These are phyloP conservation scores for Sarcodon aspratus DNA, from an alignment of 768 basidiomycete genomes.

Conservation along the genomic window DNA sequence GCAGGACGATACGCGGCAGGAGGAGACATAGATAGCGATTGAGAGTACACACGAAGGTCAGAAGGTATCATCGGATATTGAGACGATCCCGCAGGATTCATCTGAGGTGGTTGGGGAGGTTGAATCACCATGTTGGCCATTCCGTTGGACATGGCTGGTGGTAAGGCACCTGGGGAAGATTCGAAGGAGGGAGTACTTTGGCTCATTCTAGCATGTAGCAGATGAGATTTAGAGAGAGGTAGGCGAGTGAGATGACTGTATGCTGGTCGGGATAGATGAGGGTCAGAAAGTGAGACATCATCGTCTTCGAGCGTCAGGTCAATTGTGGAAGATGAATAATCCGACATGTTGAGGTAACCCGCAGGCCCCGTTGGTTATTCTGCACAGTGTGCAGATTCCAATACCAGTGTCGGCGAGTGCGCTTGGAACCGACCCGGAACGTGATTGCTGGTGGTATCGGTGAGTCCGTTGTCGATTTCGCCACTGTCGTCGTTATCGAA, in stretches of 20 bases:
- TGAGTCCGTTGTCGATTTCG: no score
- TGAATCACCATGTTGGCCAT: not conserved
- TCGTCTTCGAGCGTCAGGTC: not conserved
- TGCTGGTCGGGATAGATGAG: not conserved
- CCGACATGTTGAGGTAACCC: not conserved
- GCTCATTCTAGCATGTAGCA: not conserved
- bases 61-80: no score
- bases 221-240: not conserved
- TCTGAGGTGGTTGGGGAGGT: not conserved
- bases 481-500: no score
- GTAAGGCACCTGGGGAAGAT: not conserved
- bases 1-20: conserved; percentile 8
- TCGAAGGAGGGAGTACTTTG: not conserved
- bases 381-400: no score
- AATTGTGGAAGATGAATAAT: not conserved
- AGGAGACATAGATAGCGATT: not conserved
- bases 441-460: no score
- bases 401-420: no score
- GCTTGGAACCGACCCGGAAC: no score
- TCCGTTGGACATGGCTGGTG: not conserved
- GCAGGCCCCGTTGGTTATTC: no score
- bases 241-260: not conserved
- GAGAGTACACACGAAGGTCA: no score
- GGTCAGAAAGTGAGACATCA: not conserved
- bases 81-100: not conserved